Evolutionary conservation across 2,329 filamentous ascomycete species (phyloP), one percentile per base, ranked within the genome.

Genomic region (Eutypella sp.): DNA sequence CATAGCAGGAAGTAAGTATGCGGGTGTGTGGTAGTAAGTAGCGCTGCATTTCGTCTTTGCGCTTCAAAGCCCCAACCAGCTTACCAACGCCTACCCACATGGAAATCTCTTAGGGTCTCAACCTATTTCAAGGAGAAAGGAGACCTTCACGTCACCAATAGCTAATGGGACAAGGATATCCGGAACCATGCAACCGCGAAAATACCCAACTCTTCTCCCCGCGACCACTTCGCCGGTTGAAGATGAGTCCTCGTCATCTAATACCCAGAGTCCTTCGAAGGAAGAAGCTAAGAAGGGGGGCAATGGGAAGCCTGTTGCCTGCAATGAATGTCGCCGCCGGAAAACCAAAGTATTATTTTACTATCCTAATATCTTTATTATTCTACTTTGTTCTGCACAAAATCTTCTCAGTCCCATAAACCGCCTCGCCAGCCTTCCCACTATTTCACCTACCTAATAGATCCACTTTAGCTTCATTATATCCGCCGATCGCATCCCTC

Each of bases 271-370:
- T 11, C 23, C 6, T 42, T 16, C 23, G 25, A 16, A 46, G 34
- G 23, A 41, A 44, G 11, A 5, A 11, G 15, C n/a, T 9, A n/a
- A 13, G 4, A n/a, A 39, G 10, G 19, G 18, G 6, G 10, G 19
- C 13, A 7, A 15, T n/a, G 36, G 19, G 13, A 49, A 53, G 23
- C 47, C 44, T 7, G 53, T 53, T 13, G 55, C 55, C 8, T 57
- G 55, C 39, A 31, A 43, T 25, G 47, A 49, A 22, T 57, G 55
- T 39, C 49, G 55, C 29, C 29, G 23, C 10, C 52, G 55, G 6
- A 57, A 57, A 37, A 52, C 41, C 11, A 57, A 50, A 39, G 54
- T 44, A 46, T n/a, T n/a, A n/a, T n/a, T n/a, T n/a, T n/a, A 50
- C 50, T 45, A 46, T 20, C 19, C 5, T 15, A 4, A 37, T 34